A percentile compares a stretch with the other conserved stretches of the same genome.
Evolutionary conservation across 129 eudicot genomes (phyloP).

Genomic region (Helichrysum umbraculigerum): DNA sequence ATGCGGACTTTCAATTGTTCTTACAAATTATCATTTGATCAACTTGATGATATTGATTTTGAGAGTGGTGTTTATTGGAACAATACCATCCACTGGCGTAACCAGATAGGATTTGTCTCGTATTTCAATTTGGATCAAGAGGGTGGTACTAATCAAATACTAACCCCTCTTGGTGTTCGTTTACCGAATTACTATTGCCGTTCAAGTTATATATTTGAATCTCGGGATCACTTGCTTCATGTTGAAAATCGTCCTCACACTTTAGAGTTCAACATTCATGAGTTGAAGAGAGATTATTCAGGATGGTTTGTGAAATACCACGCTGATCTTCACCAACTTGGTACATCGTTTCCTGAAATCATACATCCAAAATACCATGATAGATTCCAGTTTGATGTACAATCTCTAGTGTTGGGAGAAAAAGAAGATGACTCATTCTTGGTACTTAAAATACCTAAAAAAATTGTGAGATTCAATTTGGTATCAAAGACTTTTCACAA

Average conservation of each 20-base stretch:
- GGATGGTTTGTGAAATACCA: neutral
- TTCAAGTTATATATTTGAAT: neutral
- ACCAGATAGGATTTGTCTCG: neutral
- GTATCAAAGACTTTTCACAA: neutral
- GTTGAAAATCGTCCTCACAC: neutral
- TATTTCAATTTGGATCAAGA: conserved; percentile 9
- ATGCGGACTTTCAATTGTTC: neutral
- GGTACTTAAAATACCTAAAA: neutral
- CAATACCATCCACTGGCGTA: neutral
- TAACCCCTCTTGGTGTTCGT: neutral
- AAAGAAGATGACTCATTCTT: conserved; percentile 5
- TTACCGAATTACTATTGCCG: too few species aligned
- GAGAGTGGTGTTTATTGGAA: neutral
- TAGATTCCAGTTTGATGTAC: neutral
- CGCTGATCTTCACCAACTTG: neutral
- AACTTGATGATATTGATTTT: neutral
- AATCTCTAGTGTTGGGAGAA: neutral
- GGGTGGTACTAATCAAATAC: neutral
- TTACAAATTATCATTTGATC: neutral
- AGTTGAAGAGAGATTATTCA: neutral
- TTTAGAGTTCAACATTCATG: neutral
- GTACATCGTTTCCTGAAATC: neutral
- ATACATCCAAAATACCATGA: neutral
- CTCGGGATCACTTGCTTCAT: neutral
- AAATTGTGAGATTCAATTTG: neutral